Base-by-base conservation (phyloP, 495 filamentous ascomycete species). In the Cryomyces minteri region DNA sequence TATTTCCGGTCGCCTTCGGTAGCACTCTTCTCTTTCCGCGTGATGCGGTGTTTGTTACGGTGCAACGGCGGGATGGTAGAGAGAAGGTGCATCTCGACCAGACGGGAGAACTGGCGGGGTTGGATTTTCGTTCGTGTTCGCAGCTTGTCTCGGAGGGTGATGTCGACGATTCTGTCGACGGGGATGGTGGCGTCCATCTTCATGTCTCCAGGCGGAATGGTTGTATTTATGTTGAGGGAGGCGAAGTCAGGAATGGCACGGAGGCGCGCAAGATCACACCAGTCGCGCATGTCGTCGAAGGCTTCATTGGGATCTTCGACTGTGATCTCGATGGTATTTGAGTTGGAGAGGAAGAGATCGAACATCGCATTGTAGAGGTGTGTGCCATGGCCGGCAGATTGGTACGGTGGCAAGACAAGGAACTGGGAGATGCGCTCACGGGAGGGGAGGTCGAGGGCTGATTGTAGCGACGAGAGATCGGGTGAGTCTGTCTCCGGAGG, bases 291-390 rank as follows among this genome's bases (percentile, higher is more conserved):
- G 46, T 86, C 78, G 58, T 94, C 86, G 52, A 99, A 99, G 10
- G 79, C 77, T 58, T 96, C 88, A 54, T 87, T 95, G 0, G 90
- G 90, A 53, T 96, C 88, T 62, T 99, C 90, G 14, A 99, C 83
- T 0, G 88, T 90, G 51, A 99, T 69, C 59, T 99, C 90, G 41
- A 72, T 64, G 30, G 82, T 76, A 18, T 73, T 71, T 0, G 72
- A 52, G 41, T 79, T 70, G 28, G 67, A 58, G 47, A 77, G 66
- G 56, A 81, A 82, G 48, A 72, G 62, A 0, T 67, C 57, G 50
- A 82, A 80, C 53, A 96, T 82, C 33, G 76, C 68, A 44, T 73
- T 74, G 67, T 95, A 98, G 44, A 98, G 74, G 38, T 76, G 67
- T 11, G 76, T 72, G 41, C 92, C 90, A 50, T 90, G 76, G 14